These are phyloP conservation scores for Apiotrichum montevideense DNA, from an alignment of 1,284 basidiomycete species.

Conservation along the genomic window DNA sequence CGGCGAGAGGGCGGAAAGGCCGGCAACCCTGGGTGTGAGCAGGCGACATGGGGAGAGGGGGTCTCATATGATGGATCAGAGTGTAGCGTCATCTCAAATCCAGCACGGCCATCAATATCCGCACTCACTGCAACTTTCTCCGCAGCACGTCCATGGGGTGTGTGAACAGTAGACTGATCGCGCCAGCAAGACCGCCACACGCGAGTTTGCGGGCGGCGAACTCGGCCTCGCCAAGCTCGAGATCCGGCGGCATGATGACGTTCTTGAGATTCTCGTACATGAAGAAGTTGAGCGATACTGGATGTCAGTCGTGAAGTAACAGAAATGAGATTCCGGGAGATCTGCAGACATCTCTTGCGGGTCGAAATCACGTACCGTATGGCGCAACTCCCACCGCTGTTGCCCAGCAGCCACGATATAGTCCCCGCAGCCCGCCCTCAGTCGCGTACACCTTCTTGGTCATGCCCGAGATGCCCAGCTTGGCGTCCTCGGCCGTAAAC, in stretches of 20 bases:
- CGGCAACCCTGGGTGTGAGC: constrained; percentile 49
- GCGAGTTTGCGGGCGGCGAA: constrained; percentile 41
- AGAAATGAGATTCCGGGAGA: too few species aligned
- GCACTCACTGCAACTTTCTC: constrained; percentile 81
- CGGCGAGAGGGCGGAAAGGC: constrained; percentile 62
- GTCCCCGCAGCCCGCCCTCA: constrained; percentile 77
- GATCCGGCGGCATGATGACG: constrained; percentile 24
- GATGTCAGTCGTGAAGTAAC: not conserved
- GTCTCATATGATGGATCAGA: too few species aligned
- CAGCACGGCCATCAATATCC: not conserved
- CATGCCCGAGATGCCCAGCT: constrained; percentile 79
- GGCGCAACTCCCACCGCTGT: constrained; percentile 89
- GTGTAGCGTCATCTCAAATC: not conserved
- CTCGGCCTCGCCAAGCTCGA: constrained; percentile 25
- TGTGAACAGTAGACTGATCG: constrained; percentile 85
- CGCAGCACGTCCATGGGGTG: constrained; percentile 93
- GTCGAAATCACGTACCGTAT: constrained; percentile 48
- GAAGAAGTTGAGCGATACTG: constrained; percentile 50
- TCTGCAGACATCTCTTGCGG: too few species aligned
- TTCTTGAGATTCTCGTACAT: constrained; percentile 39
- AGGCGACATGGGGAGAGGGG: too few species aligned
- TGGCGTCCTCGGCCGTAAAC: constrained; percentile 37
- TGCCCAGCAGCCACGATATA: constrained; percentile 76
- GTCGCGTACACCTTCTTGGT: constrained; percentile 79
- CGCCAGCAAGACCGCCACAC: constrained; percentile 52